Percentiles rank a stretch among this genome's conserved stretches.
Evolutionary conservation across 768 basidiomycete species (phyloP).

Genomic region (Cystobasidium onofrii): DNA sequence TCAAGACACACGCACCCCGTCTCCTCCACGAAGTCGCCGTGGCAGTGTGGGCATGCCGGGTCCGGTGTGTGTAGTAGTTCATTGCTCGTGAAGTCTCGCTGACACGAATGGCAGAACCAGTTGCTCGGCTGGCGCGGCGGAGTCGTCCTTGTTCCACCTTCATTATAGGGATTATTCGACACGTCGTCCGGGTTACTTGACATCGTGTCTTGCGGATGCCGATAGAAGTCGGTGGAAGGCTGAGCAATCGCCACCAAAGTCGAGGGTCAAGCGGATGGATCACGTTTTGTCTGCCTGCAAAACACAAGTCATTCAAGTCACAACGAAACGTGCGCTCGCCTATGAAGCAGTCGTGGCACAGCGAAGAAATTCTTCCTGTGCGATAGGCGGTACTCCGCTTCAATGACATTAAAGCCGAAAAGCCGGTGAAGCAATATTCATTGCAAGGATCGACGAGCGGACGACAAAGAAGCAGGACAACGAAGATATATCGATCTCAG

Average conservation of each 20-base stretch:
- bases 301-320: too few relatives aligned
- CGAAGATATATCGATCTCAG: too few relatives aligned
- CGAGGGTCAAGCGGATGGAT: too few relatives aligned
- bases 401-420: too few relatives aligned
- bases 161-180: slow-evolving; percentile 20
- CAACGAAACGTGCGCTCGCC: too few relatives aligned
- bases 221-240: background rate
- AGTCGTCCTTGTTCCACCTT: background rate
- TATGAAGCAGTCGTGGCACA: too few relatives aligned
- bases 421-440: too few relatives aligned
- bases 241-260: background rate
- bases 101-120: slow-evolving; percentile 28
- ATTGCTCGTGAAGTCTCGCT: background rate
- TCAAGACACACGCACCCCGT: background rate
- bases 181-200: slow-evolving; percentile 1
- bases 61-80: slow-evolving; percentile 5
- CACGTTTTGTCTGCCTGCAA: too few relatives aligned
- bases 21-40: slow-evolving; percentile 14
- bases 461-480: too few relatives aligned
- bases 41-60: slow-evolving; percentile 18
- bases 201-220: background rate
- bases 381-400: too few relatives aligned
- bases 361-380: too few relatives aligned
- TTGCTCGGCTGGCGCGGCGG: background rate
- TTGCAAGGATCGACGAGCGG: too few relatives aligned